Conservation (phyloP, 257 asterid species). For the Linaria vulgaris region DNA sequence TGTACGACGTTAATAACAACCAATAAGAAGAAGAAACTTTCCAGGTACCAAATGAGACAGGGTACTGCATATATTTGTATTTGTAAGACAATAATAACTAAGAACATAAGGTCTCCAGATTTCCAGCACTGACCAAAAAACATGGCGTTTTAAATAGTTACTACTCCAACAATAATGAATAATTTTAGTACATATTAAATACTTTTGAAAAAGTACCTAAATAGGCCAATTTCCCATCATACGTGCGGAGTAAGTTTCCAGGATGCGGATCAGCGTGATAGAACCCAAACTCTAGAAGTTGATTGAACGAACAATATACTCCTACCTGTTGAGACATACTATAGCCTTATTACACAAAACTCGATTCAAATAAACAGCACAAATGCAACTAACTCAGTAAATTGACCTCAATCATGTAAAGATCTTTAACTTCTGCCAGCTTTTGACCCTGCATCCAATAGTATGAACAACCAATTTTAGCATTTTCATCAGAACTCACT, state of each 20-base stretch:
- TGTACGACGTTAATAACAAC: background rate
- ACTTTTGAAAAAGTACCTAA: conserved; percentile 53
- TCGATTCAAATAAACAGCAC: conserved; percentile 12
- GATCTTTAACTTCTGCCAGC: conserved; percentile 84
- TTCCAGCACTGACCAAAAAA: background rate
- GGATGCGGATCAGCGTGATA: conserved; percentile 99
- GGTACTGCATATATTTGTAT: background rate
- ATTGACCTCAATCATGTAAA: conserved; percentile 88
- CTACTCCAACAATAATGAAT: conserved; percentile 22
- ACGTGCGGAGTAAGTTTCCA: conserved; percentile 90
- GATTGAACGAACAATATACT: conserved; percentile 97
- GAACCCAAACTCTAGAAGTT: conserved; percentile 92
- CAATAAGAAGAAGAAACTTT: conserved; percentile 13
- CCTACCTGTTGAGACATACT: conserved; percentile 62
- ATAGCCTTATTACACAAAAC: conserved; percentile 19
- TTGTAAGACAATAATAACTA: conserved; percentile 6
- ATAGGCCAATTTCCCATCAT: conserved; percentile 94
- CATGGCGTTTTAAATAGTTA: conserved; percentile 13
- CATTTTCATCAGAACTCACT: conserved; percentile 9
- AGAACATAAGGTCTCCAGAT: background rate
- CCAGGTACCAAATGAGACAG: conserved; percentile 5
- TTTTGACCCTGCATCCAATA: conserved; percentile 69
- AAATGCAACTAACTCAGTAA: conserved; percentile 27
- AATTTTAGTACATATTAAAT: conserved; percentile 26
- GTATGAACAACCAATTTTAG: conserved; percentile 20